A percentile compares a stretch with the other conserved stretches of the same genome.
phyloP scores from a whole-genome alignment of 257 asterid genomes.

The Solanum chiquidenum region DNA sequence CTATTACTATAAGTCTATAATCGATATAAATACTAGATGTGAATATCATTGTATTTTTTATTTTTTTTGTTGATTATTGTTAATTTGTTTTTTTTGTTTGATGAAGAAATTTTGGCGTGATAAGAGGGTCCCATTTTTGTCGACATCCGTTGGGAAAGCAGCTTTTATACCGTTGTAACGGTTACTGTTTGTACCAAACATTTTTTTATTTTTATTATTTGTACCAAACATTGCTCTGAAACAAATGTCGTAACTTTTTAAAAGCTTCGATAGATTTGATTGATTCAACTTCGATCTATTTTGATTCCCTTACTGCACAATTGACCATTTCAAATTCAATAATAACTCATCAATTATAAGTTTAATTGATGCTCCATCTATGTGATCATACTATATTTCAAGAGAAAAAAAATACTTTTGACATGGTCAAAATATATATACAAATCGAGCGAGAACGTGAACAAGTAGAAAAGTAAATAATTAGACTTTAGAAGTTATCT shows the following conservation, averaged over 20 bases:
- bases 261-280: neutral
- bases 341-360: neutral
- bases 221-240: neutral
- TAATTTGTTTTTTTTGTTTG: neutral
- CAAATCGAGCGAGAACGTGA: neutral
- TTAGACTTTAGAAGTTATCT: neutral
- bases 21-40: neutral
- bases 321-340: neutral
- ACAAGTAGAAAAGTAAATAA: neutral
- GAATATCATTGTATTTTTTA: neutral
- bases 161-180: neutral
- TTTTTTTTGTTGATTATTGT: neutral
- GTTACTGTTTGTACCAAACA: neutral
- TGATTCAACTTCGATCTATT: neutral
- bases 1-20: neutral
- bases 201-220: neutral
- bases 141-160: neutral
- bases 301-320: neutral
- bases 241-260: neutral
- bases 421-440: neutral
- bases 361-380: neutral
- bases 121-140: neutral
- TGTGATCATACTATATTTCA: neutral
- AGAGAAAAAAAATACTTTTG: neutral
- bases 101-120: neutral